Base-by-base conservation (phyloP, 75 land plant species). In the Picea glauca region DNA sequence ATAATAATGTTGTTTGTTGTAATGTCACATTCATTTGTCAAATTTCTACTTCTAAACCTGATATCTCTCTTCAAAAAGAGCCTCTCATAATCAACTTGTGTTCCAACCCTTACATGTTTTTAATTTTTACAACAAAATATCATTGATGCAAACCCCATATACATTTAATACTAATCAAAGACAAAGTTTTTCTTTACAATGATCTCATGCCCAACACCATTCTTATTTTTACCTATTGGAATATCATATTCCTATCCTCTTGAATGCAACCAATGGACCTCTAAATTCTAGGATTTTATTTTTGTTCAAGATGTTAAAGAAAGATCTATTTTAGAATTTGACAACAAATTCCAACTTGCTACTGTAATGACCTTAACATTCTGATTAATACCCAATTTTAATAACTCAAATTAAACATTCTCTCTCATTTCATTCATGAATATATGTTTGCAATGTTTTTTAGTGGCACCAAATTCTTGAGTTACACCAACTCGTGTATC, bases 401-500 rank as follows among this genome's bases (percentile, higher is more conserved):
- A 60, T 35, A 92, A 60, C 63, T 86, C 88, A 58, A 59, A 65
- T 79, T 88, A 86, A 56, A 88, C 79, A 76, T 54, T 78, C 20
- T 81, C 81, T 68, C 84, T 65, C 3, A 96, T 64, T 21, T 96
- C 98, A 32, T 82, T 83, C 79, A 92, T 75, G 26, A 92, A 81
- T 57, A 87, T 73, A 76, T 88, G 95, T 73, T 87, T 91, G 59
- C 90, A 88, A 92, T 92, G 91, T 77, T 94, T 91, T 64, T 98
- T 93, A 84, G 94, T 94, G 35, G 99, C 93, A 30, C 99, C 99
- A 38, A 96, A 79, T 33, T 98, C 99, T 74, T 87, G 92, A 70
- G 99, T 95, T 79, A 98, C 98, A 77, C 98, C 99, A 62, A 96
- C 99, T 78, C 98, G 86, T 56, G 99, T 96, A 81, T 96, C 99